Evolutionary conservation across 108 stramenopile genomes (phyloP).

Genomic region (Aurantiochytrium sp.): DNA sequence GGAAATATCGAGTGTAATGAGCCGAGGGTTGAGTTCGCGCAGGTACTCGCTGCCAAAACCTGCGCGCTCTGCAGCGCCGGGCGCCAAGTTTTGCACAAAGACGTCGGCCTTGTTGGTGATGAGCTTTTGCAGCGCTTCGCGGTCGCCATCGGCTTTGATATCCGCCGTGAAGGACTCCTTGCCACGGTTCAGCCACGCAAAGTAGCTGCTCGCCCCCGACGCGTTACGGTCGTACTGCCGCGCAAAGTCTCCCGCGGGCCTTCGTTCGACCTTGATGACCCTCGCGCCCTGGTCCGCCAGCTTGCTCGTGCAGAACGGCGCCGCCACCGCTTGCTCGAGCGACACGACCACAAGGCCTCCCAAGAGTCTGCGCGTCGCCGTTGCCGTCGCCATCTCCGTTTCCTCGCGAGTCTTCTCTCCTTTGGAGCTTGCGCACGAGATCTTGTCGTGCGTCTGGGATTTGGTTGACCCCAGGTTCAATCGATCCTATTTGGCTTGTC

Average conservation of each 20-base stretch:
- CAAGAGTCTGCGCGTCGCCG: background rate
- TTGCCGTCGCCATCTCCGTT: background rate
- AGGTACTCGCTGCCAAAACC: background rate
- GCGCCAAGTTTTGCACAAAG: slow-evolving; percentile 15
- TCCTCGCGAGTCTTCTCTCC: background rate
- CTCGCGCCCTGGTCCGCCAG: slow-evolving; percentile 13
- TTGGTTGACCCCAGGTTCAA: background rate
- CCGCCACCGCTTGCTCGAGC: slow-evolving; percentile 11
- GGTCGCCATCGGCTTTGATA: background rate
- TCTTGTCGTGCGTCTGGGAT: background rate
- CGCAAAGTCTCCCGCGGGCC: background rate
- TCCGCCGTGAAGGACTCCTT: background rate
- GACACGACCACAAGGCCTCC: background rate
- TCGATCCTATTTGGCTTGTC: too few relatives aligned
- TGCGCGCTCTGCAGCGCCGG: background rate
- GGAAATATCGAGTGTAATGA: slow-evolving; percentile 3
- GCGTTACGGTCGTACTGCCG: background rate
- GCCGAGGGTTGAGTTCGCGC: background rate
- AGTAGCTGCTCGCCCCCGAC: background rate
- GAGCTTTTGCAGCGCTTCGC: background rate
- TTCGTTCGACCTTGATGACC: background rate
- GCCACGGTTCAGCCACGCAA: slow-evolving; percentile 1
- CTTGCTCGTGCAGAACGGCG: slow-evolving; percentile 15
- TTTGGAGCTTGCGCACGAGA: background rate
- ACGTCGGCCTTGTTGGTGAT: background rate